A percentile compares a stretch with the other conserved stretches of the same genome.
Conservation (phyloP, 2,329 filamentous ascomycete species). For the Apiospora saccharicola region DNA sequence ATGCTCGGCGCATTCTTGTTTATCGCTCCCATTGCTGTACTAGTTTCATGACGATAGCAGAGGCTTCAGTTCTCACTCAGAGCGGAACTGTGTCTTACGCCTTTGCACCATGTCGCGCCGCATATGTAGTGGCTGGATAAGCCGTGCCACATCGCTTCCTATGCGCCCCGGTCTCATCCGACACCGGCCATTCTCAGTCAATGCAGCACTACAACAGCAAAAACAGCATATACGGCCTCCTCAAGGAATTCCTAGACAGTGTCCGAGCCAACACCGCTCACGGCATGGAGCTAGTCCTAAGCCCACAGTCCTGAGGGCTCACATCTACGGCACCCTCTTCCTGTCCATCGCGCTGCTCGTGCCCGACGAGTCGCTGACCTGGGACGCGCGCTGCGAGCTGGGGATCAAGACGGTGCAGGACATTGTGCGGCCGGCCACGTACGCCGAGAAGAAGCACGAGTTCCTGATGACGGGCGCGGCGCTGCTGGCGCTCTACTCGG, state of each 20-base stretch:
- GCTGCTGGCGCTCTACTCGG: constrained; percentile 22
- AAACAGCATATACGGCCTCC: background rate
- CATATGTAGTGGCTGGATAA: constrained; percentile 10
- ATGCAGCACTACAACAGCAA: constrained; percentile 5
- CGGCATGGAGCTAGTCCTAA: background rate
- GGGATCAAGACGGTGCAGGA: constrained; percentile 28
- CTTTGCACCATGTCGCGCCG: background rate
- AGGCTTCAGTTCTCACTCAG: background rate
- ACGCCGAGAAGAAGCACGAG: constrained; percentile 6
- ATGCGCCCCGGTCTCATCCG: background rate
- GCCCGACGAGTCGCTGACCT: constrained; percentile 29
- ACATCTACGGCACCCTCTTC: constrained; percentile 32
- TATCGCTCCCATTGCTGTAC: background rate
- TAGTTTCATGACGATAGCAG: background rate
- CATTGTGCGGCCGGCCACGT: constrained; percentile 26
- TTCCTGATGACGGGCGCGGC: constrained; percentile 26
- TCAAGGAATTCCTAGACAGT: too few relatives aligned
- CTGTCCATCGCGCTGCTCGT: constrained; percentile 32
- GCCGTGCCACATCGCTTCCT: background rate
- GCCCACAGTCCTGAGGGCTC: constrained; percentile 25
- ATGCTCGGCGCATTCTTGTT: background rate
- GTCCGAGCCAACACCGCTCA: background rate
- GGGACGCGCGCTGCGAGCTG: background rate
- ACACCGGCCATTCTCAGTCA: background rate
- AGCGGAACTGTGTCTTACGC: background rate